A percentile compares a stretch with the other conserved stretches of the same genome.
These are phyloP conservation scores for Tripidium arundinaceum DNA, from an alignment of 202 grass and related monocot species.

Conservation along the genomic window DNA sequence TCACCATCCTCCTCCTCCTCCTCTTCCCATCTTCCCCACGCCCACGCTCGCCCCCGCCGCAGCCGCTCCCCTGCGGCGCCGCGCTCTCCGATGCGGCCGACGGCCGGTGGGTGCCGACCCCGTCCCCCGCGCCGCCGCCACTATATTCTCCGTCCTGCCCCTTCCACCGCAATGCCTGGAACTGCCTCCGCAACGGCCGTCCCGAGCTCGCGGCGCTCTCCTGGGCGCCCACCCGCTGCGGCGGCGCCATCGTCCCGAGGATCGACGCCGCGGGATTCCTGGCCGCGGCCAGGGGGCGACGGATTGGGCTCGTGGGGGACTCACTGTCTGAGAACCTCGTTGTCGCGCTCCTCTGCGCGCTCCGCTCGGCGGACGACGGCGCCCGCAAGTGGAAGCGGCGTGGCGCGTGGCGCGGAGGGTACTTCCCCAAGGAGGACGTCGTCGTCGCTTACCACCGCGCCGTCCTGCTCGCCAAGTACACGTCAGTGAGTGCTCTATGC, in stretches of 20 bases:
- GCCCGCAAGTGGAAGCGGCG: conserved; percentile 90
- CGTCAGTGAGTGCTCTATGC: conserved; percentile 62
- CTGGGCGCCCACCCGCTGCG: conserved; percentile 81
- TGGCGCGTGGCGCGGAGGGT: conserved; percentile 80
- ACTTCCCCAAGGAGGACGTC: conserved; percentile 72
- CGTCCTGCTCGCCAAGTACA: conserved; percentile 80
- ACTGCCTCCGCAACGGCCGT: conserved; percentile 70
- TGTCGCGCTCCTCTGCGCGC: conserved; percentile 66
- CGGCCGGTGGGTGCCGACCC: conserved; percentile 52
- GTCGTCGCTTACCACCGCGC: conserved; percentile 84
- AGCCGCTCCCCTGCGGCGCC: conserved; percentile 50
- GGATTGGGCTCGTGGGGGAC: conserved; percentile 79
- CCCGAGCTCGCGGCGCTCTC: conserved; percentile 51
- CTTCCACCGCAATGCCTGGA: conserved; percentile 95
- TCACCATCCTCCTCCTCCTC: conserved; percentile 42
- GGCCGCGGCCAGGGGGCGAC: conserved; percentile 37
- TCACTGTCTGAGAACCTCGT: conserved; percentile 86
- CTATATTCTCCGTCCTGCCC: conserved; percentile 64
- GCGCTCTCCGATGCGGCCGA: conserved; percentile 45
- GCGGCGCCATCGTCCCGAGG: conserved; percentile 48
- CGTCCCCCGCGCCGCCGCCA: neutral
- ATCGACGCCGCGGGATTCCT: conserved; percentile 64
- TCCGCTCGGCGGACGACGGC: conserved; percentile 49
- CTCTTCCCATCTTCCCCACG: conserved; percentile 7
- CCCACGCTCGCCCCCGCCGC: neutral